Conservation (phyloP, 306 rosid genomes). For the Dryas drummondii region DNA sequence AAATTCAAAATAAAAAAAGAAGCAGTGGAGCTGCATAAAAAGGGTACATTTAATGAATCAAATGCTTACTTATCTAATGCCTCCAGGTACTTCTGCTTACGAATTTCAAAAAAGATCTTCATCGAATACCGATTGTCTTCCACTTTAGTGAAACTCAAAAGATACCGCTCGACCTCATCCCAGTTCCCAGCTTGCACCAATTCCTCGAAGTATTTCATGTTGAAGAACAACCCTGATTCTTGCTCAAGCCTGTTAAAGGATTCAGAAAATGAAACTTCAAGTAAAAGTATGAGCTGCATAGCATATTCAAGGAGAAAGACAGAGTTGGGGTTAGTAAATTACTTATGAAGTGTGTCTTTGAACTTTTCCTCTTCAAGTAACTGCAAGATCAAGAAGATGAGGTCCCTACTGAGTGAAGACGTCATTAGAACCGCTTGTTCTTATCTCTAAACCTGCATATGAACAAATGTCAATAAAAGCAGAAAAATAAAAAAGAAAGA, state of each 20-base stretch:
- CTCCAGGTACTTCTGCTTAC: slow-evolving; percentile 93
- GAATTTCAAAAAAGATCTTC: slow-evolving; percentile 95
- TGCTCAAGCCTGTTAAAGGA: slow-evolving; percentile 68
- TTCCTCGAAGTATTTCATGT: slow-evolving; percentile 83
- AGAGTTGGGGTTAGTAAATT: slow-evolving; percentile 26
- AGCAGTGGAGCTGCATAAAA: neutral
- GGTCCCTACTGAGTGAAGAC: slow-evolving; percentile 76
- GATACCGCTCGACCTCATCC: slow-evolving; percentile 84
- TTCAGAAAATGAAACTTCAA: neutral
- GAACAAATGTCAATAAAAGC: neutral
- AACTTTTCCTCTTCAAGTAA: slow-evolving; percentile 89
- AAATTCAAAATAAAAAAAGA: neutral
- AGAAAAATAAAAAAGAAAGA: neutral
- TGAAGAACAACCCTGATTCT: slow-evolving; percentile 87
- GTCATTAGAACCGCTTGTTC: slow-evolving; percentile 28
- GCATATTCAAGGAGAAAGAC: neutral
- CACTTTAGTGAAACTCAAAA: slow-evolving; percentile 79
- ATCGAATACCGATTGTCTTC: slow-evolving; percentile 89
- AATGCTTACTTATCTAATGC: slow-evolving; percentile 78
- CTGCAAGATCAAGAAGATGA: slow-evolving; percentile 88
- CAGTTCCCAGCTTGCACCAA: slow-evolving; percentile 77
- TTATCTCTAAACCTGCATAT: slow-evolving; percentile 21
- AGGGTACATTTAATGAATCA: slow-evolving; percentile 8
- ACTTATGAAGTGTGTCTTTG: slow-evolving; percentile 87
- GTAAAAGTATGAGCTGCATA: neutral